These are phyloP conservation scores for Paraurostyla sp. DNA, from an alignment of 73 alveolate species.

Conservation along the genomic window DNA sequence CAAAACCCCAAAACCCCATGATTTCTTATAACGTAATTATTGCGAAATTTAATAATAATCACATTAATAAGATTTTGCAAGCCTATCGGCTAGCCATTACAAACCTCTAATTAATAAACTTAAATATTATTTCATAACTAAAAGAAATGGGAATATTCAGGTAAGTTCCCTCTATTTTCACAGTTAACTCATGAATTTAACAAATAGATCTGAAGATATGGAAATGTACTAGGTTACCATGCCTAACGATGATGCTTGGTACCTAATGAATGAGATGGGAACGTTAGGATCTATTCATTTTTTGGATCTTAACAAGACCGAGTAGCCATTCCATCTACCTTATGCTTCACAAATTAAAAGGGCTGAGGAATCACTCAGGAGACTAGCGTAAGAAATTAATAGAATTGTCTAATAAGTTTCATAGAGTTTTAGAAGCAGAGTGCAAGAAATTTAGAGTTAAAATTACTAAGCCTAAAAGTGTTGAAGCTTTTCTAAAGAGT, in stretches of 20 bases:
- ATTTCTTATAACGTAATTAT: too few relatives aligned
- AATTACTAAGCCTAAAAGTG: constrained; percentile 28
- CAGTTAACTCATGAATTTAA: constrained; percentile 71
- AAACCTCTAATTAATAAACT: neutral
- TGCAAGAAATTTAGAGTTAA: constrained; percentile 72
- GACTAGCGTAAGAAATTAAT: constrained; percentile 33
- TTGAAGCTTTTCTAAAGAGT: constrained; percentile 33
- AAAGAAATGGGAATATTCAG: constrained; percentile 53
- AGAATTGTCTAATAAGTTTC: neutral
- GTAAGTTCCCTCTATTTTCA: neutral
- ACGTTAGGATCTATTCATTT: constrained; percentile 90
- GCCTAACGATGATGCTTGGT: constrained; percentile 94
- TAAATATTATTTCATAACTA: neutral
- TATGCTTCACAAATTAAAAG: constrained; percentile 82
- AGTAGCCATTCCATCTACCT: constrained; percentile 86
- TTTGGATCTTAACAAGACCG: constrained; percentile 93
- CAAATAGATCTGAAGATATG: constrained; percentile 96
- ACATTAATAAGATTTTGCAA: neutral
- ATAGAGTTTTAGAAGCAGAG: constrained; percentile 59
- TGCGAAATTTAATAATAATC: too few relatives aligned
- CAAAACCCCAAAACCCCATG: too few relatives aligned
- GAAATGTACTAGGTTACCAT: constrained; percentile 91
- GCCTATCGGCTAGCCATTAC: constrained; percentile 17
- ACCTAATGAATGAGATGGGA: constrained; percentile 96
- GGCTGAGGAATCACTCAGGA: constrained; percentile 78